phyloP scores from a whole-genome alignment of 2,329 filamentous ascomycete species.

The Penicillium sp. region DNA sequence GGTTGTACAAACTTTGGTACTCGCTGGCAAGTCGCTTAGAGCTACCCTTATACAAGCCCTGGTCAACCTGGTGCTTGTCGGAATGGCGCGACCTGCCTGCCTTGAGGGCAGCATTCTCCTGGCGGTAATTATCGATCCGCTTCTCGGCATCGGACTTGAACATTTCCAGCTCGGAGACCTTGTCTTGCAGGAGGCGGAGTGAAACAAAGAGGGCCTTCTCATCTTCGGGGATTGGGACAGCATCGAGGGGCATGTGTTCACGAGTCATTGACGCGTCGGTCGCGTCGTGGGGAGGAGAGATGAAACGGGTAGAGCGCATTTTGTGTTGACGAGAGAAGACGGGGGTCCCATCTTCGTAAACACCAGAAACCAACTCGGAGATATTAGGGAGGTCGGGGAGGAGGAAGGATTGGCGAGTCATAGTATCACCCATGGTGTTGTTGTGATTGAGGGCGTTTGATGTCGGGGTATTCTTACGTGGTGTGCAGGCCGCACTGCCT shows the following conservation, averaged over 20 bases:
- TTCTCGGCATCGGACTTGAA: slow-evolving; percentile 53
- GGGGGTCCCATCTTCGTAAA: slow-evolving; percentile 58
- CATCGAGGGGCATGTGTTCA: slow-evolving; percentile 51
- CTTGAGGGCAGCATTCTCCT: slow-evolving; percentile 53
- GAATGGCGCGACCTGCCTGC: slow-evolving; percentile 39
- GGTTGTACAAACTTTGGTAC: slow-evolving; percentile 36
- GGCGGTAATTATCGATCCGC: slow-evolving; percentile 51
- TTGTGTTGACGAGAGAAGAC: slow-evolving; percentile 53
- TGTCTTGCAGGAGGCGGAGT: slow-evolving; percentile 58
- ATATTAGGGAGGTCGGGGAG: slow-evolving; percentile 61
- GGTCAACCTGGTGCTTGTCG: slow-evolving; percentile 45
- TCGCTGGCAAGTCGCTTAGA: slow-evolving; percentile 33
- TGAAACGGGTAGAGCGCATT: slow-evolving; percentile 54
- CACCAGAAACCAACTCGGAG: slow-evolving; percentile 60
- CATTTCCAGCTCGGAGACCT: slow-evolving; percentile 55
- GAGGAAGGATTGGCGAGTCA: slow-evolving; percentile 59
- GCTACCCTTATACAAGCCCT: slow-evolving; percentile 41
- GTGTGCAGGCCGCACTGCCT: slow-evolving; percentile 22
- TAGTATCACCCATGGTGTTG: slow-evolving; percentile 44
- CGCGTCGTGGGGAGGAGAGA: slow-evolving; percentile 44
- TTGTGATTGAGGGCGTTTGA: slow-evolving; percentile 31
- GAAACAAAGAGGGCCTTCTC: slow-evolving; percentile 64
- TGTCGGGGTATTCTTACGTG: slow-evolving; percentile 20
- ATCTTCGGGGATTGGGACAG: slow-evolving; percentile 58
- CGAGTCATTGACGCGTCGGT: slow-evolving; percentile 32